Conservation (phyloP, 192 early-diverging fungal genomes). For the Entrophospora sp. region DNA sequence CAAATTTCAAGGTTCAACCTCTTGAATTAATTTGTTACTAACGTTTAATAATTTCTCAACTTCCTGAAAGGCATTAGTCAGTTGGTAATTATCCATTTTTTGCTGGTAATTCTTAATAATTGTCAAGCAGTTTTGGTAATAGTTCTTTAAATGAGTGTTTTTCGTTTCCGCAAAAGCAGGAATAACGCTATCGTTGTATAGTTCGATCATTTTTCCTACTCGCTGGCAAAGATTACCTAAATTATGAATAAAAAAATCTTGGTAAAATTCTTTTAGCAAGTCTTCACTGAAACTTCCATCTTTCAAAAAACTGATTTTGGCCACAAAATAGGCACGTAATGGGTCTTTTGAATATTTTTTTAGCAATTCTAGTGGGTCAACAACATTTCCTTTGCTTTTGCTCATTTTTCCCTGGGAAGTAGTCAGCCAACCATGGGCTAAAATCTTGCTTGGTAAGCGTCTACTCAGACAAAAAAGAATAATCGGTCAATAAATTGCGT, state of each 20-base stretch:
- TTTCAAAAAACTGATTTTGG: conserved; percentile 1
- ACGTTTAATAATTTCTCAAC: neutral
- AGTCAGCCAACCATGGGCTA: neutral
- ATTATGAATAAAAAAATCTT: neutral
- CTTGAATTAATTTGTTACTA: neutral
- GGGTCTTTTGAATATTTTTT: neutral
- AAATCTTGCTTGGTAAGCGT: neutral
- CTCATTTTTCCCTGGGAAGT: neutral
- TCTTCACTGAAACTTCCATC: neutral
- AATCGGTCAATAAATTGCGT: conserved; percentile 1
- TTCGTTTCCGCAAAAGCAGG: neutral
- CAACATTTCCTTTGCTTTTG: neutral
- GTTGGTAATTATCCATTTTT: neutral
- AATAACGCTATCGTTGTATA: neutral
- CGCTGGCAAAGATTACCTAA: neutral
- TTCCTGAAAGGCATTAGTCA: neutral
- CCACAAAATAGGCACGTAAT: neutral
- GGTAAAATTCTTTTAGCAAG: neutral
- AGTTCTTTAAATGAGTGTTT: neutral
- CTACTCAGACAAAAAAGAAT: neutral
- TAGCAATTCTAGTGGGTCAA: neutral
- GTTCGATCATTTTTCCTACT: neutral
- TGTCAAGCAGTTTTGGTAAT: neutral
- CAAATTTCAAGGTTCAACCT: neutral
- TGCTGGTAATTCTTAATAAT: neutral